phyloP scores from a whole-genome alignment of 2,329 filamentous ascomycete genomes.

The Incumbomyces lentus region DNA sequence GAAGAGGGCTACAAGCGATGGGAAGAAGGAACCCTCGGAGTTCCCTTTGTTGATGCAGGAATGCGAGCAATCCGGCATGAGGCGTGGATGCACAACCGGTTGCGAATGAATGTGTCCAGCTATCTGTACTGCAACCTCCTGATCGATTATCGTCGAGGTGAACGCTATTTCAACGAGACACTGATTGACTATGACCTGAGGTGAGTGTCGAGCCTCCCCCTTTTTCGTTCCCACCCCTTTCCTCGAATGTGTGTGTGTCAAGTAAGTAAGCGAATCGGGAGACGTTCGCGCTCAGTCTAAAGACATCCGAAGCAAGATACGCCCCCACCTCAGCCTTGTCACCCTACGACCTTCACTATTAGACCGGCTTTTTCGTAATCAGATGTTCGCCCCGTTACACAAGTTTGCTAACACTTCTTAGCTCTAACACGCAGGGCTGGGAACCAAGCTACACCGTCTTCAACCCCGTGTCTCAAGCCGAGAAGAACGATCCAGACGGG shows the following conservation, averaged over 20 bases:
- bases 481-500: conserved; percentile 65
- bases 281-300: too few species aligned
- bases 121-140: conserved; percentile 42
- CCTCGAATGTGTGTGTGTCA: too few species aligned
- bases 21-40: conserved; percentile 37
- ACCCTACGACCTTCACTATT: too few species aligned
- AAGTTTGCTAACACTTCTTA: too few species aligned
- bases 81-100: conserved; percentile 43
- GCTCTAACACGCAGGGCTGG: conserved; percentile 36
- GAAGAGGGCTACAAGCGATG: conserved; percentile 41
- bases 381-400: too few species aligned
- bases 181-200: conserved; percentile 31
- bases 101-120: conserved; percentile 40
- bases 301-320: too few species aligned
- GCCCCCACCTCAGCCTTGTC: too few species aligned
- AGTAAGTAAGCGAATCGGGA: too few species aligned
- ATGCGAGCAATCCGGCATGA: conserved; percentile 42
- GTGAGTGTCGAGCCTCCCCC: conserved; percentile 30
- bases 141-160: conserved; percentile 40
- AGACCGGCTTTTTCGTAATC: too few species aligned
- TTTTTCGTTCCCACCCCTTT: neutral
- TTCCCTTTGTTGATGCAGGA: conserved; percentile 42
- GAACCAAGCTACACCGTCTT: conserved; percentile 53
- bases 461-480: conserved; percentile 65
- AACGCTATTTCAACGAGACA: conserved; percentile 42